These are phyloP conservation scores for Cyberlindnera petersonii DNA, from an alignment of 805 yeast species.

Conservation along the genomic window DNA sequence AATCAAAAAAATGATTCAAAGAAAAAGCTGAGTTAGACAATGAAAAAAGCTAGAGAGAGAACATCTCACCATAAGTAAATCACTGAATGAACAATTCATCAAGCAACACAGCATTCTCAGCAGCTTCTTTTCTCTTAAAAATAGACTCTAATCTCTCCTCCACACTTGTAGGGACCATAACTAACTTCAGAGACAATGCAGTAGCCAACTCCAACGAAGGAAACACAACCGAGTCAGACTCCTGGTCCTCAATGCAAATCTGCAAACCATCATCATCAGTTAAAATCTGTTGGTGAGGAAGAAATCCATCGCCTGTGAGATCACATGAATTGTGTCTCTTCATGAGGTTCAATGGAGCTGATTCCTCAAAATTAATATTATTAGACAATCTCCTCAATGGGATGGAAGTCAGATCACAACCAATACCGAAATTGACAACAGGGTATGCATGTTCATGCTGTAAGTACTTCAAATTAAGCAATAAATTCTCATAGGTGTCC, in stretches of 20 bases:
- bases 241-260: too few species aligned
- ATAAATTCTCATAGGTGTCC: slow-evolving; percentile 12
- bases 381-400: slow-evolving; percentile 3
- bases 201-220: neutral
- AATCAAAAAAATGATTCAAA: too few species aligned
- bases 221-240: too few species aligned
- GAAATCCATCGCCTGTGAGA: neutral
- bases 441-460: slow-evolving; percentile 9
- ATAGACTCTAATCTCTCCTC: neutral
- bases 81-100: too few species aligned
- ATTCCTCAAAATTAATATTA: neutral
- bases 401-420: slow-evolving; percentile 1
- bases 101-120: too few species aligned
- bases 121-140: too few species aligned
- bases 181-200: slow-evolving; percentile 1
- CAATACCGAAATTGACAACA: too few species aligned
- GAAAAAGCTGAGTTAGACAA: too few species aligned
- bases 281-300: neutral
- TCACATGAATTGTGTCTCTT: slow-evolving; percentile 8
- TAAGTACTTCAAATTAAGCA: slow-evolving; percentile 37
- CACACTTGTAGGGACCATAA: neutral
- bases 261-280: neutral
- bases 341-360: neutral
- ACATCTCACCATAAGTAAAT: too few species aligned
- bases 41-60: too few species aligned